Conservation (phyloP, 352 stramenopile genomes). For the Phytophthora tubulina region DNA sequence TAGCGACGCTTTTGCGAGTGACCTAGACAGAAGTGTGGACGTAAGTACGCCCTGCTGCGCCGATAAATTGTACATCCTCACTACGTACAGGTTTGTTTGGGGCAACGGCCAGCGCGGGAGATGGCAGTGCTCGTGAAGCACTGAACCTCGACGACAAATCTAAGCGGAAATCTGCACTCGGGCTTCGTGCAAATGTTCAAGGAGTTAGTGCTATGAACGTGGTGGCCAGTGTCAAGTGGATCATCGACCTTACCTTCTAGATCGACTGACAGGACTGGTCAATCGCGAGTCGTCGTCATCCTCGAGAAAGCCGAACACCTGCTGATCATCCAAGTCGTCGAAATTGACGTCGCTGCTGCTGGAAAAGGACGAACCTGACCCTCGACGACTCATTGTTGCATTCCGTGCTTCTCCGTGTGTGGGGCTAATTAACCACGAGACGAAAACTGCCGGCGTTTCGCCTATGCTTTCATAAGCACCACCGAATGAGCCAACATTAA, state of each 20-base stretch:
- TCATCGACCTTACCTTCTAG: slow-evolving; percentile 32
- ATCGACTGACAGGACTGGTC: slow-evolving; percentile 20
- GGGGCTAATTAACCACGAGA: neutral
- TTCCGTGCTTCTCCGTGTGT: neutral
- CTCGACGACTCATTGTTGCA: slow-evolving; percentile 38
- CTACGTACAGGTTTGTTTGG: slow-evolving; percentile 33
- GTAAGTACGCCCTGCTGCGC: neutral
- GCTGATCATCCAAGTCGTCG: slow-evolving; percentile 66
- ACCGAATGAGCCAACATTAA: neutral
- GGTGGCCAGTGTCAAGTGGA: neutral
- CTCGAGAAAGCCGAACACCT: slow-evolving; percentile 66
- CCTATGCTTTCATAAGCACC: no score
- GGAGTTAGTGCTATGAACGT: neutral
- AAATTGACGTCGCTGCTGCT: slow-evolving; percentile 71
- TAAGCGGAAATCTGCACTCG: slow-evolving; percentile 61
- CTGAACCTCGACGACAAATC: slow-evolving; percentile 61
- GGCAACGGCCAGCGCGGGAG: slow-evolving; percentile 12
- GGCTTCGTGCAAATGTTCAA: slow-evolving; percentile 1
- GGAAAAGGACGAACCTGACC: slow-evolving; percentile 54
- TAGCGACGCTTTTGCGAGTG: slow-evolving; percentile 23
- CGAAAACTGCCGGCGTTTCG: slow-evolving; percentile 31
- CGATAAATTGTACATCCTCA: neutral
- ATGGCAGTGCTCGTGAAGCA: slow-evolving; percentile 20
- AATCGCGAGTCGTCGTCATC: slow-evolving; percentile 45
- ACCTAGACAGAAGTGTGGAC: slow-evolving; percentile 7